Evolutionary conservation across 257 asterid genomes (phyloP).

Genomic region (Jacaranda copaia): DNA sequence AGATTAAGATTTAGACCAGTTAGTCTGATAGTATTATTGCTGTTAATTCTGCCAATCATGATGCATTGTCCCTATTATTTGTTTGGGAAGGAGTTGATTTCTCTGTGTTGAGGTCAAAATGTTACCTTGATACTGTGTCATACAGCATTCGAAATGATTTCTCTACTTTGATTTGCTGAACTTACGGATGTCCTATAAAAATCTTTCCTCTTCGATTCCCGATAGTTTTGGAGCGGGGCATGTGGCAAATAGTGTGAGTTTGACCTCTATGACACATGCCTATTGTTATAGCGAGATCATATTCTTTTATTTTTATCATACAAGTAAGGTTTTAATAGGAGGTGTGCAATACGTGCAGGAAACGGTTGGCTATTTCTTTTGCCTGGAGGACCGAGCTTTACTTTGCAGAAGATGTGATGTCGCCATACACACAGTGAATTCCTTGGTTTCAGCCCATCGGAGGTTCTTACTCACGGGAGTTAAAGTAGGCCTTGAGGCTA

Average conservation of each 20-base stretch:
- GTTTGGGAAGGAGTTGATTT: neutral
- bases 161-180: neutral
- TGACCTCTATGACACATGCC: neutral
- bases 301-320: neutral
- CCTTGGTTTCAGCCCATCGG: constrained; percentile 75
- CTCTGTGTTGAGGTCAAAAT: neutral
- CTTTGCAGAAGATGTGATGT: constrained; percentile 92
- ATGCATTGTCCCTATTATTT: neutral
- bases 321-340: neutral
- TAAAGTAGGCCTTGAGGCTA: constrained; percentile 77
- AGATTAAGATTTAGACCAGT: neutral
- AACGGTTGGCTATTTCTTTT: constrained; percentile 86
- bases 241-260: neutral
- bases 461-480: constrained; percentile 93
- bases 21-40: neutral
- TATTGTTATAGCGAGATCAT: too few species aligned
- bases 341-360: constrained; percentile 57
- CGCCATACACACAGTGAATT: constrained; percentile 69
- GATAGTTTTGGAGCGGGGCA: neutral
- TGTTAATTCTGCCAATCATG: neutral
- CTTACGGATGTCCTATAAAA: too few species aligned
- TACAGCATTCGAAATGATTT: neutral
- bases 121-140: too few species aligned
- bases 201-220: neutral
- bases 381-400: constrained; percentile 93